phyloP scores from a whole-genome alignment of 1,284 basidiomycete species.

The Sporisorium graminicola region DNA sequence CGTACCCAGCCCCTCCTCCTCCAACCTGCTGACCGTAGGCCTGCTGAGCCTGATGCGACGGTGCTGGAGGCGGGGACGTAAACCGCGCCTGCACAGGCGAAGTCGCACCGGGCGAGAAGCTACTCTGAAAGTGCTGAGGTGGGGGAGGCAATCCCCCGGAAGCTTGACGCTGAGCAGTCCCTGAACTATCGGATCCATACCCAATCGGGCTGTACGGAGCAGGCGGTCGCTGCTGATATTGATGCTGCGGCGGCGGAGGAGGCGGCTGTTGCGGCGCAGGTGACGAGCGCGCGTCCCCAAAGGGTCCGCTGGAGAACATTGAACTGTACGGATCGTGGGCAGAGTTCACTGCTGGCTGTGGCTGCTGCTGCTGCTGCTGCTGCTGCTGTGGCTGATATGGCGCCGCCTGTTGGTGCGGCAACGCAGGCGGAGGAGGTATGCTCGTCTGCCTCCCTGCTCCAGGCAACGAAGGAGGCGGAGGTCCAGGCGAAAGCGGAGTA shows the following conservation, averaged over 20 bases:
- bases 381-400: conserved; percentile 17
- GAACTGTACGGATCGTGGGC: conserved; percentile 31
- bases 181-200: conserved; percentile 5
- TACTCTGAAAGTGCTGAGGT: conserved; percentile 34
- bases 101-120: conserved; percentile 10
- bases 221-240: conserved; percentile 12
- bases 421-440: conserved; percentile 13
- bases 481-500: conserved; percentile 23
- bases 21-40: background rate
- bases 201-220: conserved; percentile 18
- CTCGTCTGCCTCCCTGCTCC: conserved; percentile 7
- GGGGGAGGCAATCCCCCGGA: conserved; percentile 26
- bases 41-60: background rate
- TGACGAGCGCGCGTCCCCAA: conserved; percentile 30
- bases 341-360: background rate
- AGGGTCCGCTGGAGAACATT: conserved; percentile 45
- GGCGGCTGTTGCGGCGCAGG: conserved; percentile 19
- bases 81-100: conserved; percentile 25
- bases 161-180: conserved; percentile 1
- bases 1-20: conserved; percentile 6
- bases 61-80: conserved; percentile 29
- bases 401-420: conserved; percentile 11
- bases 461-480: conserved; percentile 31
- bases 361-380: background rate
- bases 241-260: background rate